phyloP scores from a whole-genome alignment of 352 stramenopile genomes.

The Pythium angustatum region DNA sequence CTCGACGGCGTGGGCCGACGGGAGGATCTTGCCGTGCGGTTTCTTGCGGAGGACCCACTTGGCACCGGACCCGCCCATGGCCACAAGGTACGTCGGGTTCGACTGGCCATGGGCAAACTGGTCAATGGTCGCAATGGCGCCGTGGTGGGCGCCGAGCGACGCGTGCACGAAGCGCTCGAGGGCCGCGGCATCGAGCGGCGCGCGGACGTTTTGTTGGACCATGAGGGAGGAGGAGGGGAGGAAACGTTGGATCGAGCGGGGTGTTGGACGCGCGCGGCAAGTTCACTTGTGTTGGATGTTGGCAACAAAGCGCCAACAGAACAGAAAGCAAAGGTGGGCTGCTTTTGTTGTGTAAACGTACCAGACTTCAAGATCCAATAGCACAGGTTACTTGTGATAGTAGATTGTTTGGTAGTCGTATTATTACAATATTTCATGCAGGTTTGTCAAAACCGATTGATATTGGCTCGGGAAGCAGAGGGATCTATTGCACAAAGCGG shows the following conservation, averaged over 20 bases:
- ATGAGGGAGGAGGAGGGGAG: slow-evolving; percentile 13
- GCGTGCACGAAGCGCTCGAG: slow-evolving; percentile 55
- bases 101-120: slow-evolving; percentile 88
- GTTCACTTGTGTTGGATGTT: background rate
- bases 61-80: slow-evolving; percentile 47
- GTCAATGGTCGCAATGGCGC: slow-evolving; percentile 53
- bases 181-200: slow-evolving; percentile 51
- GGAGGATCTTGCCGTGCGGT: slow-evolving; percentile 75
- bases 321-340: too few species aligned
- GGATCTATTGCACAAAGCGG: too few species aligned
- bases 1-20: slow-evolving; percentile 78
- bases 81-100: slow-evolving; percentile 87
- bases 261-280: background rate
- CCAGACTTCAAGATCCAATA: slow-evolving; percentile 18
- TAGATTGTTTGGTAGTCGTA: background rate
- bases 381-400: background rate
- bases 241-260: background rate
- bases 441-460: too few species aligned
- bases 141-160: slow-evolving; percentile 50
- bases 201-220: slow-evolving; percentile 56
- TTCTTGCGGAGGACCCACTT: slow-evolving; percentile 87
- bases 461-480: too few species aligned
- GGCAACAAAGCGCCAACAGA: background rate
- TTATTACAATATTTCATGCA: too few species aligned
- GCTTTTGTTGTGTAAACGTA: slow-evolving; percentile 25